Conservation (phyloP, 257 asterid species). For the Nicotiana undulata region DNA sequence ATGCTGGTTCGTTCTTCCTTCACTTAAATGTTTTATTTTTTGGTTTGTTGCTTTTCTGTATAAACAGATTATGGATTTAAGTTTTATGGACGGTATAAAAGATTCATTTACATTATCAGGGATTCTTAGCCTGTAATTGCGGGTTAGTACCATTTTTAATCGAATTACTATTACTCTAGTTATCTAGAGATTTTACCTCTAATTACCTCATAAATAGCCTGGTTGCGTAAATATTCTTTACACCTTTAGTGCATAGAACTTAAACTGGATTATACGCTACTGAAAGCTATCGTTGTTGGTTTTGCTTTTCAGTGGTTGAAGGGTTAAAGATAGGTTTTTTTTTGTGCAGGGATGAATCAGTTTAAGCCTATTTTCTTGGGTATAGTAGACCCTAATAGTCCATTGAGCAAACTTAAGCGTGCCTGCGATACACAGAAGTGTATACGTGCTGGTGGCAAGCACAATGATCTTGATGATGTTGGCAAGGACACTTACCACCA, state of each 20-base stretch:
- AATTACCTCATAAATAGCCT: too few species aligned
- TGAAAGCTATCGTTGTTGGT: background rate
- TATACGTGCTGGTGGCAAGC: constrained; percentile 98
- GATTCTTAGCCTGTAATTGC: too few species aligned
- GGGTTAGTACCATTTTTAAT: too few species aligned
- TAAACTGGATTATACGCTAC: background rate
- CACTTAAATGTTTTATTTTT: background rate
- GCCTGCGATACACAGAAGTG: constrained; percentile 98
- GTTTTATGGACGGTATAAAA: too few species aligned
- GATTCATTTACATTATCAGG: too few species aligned
- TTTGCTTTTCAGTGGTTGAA: background rate
- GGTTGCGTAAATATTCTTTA: too few species aligned
- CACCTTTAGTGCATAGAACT: too few species aligned
- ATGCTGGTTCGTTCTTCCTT: constrained; percentile 47
- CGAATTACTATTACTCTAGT: too few species aligned
- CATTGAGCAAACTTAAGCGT: constrained; percentile 73
- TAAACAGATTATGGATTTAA: background rate
- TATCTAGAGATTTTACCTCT: too few species aligned
- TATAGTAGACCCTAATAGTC: constrained; percentile 80
- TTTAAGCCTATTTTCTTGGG: constrained; percentile 95
- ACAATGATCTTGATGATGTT: constrained; percentile 94
- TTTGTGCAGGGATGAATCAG: constrained; percentile 82
- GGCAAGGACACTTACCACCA: constrained; percentile 99
- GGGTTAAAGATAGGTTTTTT: background rate
- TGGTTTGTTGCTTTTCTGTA: background rate